Percentiles rank a stretch among this genome's conserved stretches.
Conservation (phyloP, 768 basidiomycete genomes). For the Wakefieldia striispora region DNA sequence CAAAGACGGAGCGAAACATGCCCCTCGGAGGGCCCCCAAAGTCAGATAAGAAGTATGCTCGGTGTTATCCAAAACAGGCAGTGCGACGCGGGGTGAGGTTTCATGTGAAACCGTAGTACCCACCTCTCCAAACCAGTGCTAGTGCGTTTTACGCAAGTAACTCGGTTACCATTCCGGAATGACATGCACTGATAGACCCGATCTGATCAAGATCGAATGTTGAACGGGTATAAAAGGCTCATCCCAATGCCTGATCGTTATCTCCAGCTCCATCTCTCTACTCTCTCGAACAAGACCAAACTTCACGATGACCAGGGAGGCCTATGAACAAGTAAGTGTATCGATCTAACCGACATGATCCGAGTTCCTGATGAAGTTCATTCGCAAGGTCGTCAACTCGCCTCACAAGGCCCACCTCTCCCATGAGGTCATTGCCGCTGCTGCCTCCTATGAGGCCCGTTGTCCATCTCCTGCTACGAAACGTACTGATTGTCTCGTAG, state of each 20-base stretch:
- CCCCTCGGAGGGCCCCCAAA: no score
- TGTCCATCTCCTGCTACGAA: neutral
- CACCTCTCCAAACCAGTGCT: slow-evolving; percentile 9
- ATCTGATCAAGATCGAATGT: no score
- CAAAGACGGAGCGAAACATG: no score
- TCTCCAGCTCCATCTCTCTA: neutral
- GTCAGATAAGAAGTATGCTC: no score
- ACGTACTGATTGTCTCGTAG: slow-evolving; percentile 29
- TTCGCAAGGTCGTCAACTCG: slow-evolving; percentile 41
- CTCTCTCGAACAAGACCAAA: neutral
- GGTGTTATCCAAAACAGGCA: no score
- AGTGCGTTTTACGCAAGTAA: neutral
- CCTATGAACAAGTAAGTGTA: slow-evolving; percentile 19
- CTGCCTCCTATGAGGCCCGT: slow-evolving; percentile 61
- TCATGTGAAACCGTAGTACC: neutral
- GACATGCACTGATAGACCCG: neutral
- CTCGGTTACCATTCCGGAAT: neutral
- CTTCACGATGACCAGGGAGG: slow-evolving; percentile 16
- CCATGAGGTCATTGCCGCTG: slow-evolving; percentile 67
- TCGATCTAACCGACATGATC: neutral
- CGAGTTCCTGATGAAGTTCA: neutral
- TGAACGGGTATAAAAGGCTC: slow-evolving; percentile 13
- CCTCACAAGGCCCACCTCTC: slow-evolving; percentile 58
- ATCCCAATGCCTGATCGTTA: slow-evolving; percentile 8
- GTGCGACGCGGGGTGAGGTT: no score